These are phyloP conservation scores for Wickerhamiella azyma DNA, from an alignment of 805 yeast genomes.

Conservation along the genomic window DNA sequence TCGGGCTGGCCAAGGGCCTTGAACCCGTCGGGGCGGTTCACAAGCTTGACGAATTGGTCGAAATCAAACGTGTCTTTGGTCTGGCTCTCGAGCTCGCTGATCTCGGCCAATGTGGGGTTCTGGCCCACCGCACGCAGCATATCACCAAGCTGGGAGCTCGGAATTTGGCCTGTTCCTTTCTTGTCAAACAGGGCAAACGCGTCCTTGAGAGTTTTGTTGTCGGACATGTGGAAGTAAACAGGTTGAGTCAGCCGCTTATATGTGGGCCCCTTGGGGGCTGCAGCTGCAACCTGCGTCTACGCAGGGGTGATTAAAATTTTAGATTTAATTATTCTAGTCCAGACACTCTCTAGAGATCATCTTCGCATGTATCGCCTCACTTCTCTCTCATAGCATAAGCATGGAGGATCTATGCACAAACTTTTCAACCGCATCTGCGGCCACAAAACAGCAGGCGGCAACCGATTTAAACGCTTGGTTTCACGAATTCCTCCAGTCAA, in stretches of 20 bases:
- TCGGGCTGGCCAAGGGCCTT: constrained; percentile 77
- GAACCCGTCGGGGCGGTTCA: constrained; percentile 70
- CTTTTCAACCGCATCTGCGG: not conserved
- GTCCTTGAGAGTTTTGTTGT: constrained; percentile 53
- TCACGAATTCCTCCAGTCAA: constrained; percentile 4
- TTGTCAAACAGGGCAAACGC: constrained; percentile 95
- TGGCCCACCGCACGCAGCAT: constrained; percentile 94
- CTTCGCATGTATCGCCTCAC: not conserved
- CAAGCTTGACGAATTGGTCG: constrained; percentile 60
- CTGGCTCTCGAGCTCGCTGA: constrained; percentile 41
- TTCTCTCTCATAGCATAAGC: not conserved
- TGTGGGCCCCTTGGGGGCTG: not conserved
- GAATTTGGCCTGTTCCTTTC: constrained; percentile 85
- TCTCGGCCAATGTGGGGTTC: constrained; percentile 90
- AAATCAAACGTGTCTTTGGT: constrained; percentile 41
- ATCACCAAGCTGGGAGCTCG: constrained; percentile 77
- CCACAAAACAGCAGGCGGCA: not conserved
- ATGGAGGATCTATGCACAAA: not conserved
- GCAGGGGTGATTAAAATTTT: too few species aligned
- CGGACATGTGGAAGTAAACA: constrained; percentile 11
- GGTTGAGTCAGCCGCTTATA: not conserved
- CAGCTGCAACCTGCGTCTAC: not conserved
- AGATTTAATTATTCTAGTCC: too few species aligned
- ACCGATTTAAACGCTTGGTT: not conserved
- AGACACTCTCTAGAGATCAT: too few species aligned